Conservation (phyloP, 768 basidiomycete species). For the Candolleomyces eurysporus region DNA sequence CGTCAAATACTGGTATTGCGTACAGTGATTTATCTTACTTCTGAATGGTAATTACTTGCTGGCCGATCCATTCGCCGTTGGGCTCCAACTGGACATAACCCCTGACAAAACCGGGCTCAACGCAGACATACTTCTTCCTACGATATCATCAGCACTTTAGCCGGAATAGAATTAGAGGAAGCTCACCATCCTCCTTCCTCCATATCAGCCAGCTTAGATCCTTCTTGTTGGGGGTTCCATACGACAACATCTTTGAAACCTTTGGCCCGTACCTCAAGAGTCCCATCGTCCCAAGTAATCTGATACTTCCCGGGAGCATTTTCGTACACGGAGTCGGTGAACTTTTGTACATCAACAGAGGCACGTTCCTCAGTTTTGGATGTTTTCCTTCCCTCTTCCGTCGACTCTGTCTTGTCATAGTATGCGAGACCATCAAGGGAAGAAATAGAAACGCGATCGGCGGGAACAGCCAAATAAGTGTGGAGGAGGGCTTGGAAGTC, state of each 20-base stretch:
- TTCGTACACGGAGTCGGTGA: constrained; percentile 80
- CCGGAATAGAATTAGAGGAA: neutral
- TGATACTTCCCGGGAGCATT: constrained; percentile 54
- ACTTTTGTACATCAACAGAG: constrained; percentile 62
- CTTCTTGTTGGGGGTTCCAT: constrained; percentile 88
- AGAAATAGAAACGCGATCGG: constrained; percentile 55
- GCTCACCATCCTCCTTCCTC: constrained; percentile 82
- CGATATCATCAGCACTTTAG: constrained; percentile 1
- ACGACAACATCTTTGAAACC: constrained; percentile 81
- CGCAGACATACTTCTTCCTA: constrained; percentile 85
- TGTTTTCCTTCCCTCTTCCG: constrained; percentile 44
- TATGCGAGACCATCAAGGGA: constrained; percentile 66
- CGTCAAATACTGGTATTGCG: neutral
- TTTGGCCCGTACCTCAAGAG: constrained; percentile 48
- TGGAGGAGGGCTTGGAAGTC: constrained; percentile 94
- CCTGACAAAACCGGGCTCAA: constrained; percentile 85
- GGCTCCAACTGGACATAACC: constrained; percentile 64
- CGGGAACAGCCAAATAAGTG: constrained; percentile 76
- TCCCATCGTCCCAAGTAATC: constrained; percentile 58
- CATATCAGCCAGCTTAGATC: constrained; percentile 84
- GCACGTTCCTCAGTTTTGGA: constrained; percentile 59
- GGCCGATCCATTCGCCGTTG: constrained; percentile 73
- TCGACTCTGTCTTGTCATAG: constrained; percentile 77
- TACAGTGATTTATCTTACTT: constrained; percentile 1
- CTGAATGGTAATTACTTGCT: constrained; percentile 59